Evolutionary conservation across 2,329 filamentous ascomycete genomes (phyloP).

Genomic region (Cercospora sp.): DNA sequence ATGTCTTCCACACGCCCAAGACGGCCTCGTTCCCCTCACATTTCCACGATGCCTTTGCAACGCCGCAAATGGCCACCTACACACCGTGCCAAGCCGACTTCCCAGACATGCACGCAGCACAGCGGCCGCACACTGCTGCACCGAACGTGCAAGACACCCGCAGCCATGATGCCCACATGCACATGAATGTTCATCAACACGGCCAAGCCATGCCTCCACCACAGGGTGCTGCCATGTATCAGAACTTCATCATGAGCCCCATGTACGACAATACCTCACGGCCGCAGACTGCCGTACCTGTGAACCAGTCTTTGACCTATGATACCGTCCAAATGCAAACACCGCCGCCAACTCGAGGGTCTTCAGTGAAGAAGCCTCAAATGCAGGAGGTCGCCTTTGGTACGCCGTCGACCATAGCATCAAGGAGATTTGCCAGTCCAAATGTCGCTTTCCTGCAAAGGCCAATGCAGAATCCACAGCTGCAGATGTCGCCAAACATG

Average conservation of each 20-base stretch:
- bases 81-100: slow-evolving; percentile 37
- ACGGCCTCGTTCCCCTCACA: slow-evolving; percentile 46
- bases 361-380: slow-evolving; percentile 51
- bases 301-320: slow-evolving; percentile 25
- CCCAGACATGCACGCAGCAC: slow-evolving; percentile 33
- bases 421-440: slow-evolving; percentile 35
- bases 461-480: slow-evolving; percentile 51
- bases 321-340: slow-evolving; percentile 58
- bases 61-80: slow-evolving; percentile 48
- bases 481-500: slow-evolving; percentile 60
- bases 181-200: slow-evolving; percentile 21
- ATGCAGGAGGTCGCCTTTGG: slow-evolving; percentile 45
- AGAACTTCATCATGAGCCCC: slow-evolving; percentile 22
- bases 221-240: slow-evolving; percentile 16
- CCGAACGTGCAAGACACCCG: slow-evolving; percentile 29
- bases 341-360: slow-evolving; percentile 60
- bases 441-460: slow-evolving; percentile 34
- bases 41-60: slow-evolving; percentile 54
- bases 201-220: slow-evolving; percentile 24
- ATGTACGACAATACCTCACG: slow-evolving; percentile 18
- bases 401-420: slow-evolving; percentile 42
- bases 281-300: slow-evolving; percentile 12
- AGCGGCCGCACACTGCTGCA: slow-evolving; percentile 29
- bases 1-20: slow-evolving; percentile 49
- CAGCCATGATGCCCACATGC: slow-evolving; percentile 32